phyloP scores from a whole-genome alignment of 2,329 filamentous ascomycete species.

The Colletotrichum plurivorum region DNA sequence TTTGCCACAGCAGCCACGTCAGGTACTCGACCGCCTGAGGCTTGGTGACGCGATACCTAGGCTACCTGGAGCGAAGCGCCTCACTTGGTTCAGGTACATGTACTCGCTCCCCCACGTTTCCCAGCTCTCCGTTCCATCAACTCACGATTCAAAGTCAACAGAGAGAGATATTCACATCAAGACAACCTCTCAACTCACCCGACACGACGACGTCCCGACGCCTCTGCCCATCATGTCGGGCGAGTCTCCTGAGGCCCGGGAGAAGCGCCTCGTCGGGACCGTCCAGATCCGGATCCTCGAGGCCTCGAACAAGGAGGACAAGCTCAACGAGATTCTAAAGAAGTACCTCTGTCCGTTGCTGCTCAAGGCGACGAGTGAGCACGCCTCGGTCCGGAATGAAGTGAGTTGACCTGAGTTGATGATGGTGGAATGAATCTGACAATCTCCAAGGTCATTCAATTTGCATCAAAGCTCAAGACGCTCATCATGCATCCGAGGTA shows the following conservation, averaged over 20 bases:
- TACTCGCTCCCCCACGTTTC: slow-evolving; percentile 23
- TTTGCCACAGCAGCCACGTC: slow-evolving; percentile 10
- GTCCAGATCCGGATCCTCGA: slow-evolving; percentile 86
- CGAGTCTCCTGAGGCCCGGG: slow-evolving; percentile 38
- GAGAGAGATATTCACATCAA: not conserved
- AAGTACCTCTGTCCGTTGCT: slow-evolving; percentile 86
- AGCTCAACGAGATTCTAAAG: slow-evolving; percentile 83
- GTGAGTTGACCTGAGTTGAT: not conserved
- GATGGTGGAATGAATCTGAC: slow-evolving; percentile 13
- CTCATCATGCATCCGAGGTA: slow-evolving; percentile 34
- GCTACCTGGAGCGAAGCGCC: too few species aligned
- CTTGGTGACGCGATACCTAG: not conserved
- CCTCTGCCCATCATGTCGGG: slow-evolving; percentile 31
- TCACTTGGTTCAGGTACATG: slow-evolving; percentile 8
- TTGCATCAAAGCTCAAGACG: slow-evolving; percentile 27
- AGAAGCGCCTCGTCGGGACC: slow-evolving; percentile 82
- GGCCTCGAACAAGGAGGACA: slow-evolving; percentile 85
- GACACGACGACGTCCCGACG: slow-evolving; percentile 5
- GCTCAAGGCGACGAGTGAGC: slow-evolving; percentile 87
- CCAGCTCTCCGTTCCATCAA: slow-evolving; percentile 11
- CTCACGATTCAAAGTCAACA: slow-evolving; percentile 2
- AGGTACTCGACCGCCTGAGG: slow-evolving; percentile 15
- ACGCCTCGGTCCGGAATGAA: slow-evolving; percentile 76
- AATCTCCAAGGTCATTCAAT: slow-evolving; percentile 37
- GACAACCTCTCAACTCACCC: too few species aligned